Base-by-base conservation (phyloP, 2,329 filamentous ascomycete species). In the Pezicula rhizophila region DNA sequence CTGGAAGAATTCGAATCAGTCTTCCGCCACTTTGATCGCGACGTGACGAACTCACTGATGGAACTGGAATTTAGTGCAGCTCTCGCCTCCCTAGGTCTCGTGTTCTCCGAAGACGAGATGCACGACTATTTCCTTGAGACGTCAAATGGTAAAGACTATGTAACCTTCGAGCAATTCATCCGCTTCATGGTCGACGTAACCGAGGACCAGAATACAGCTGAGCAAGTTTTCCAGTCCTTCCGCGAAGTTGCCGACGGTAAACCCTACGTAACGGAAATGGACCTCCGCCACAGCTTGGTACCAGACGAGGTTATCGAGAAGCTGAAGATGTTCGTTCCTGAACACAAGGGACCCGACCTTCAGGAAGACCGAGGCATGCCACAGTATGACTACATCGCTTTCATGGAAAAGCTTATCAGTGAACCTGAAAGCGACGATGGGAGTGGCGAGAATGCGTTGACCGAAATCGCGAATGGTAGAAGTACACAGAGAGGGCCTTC, bases 121-220 rank as follows among this genome's bases (percentile, higher is more conserved):
- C 92, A 97, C 66, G 85, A 92, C 46, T 92, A 92, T 60, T 99
- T 96, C 69, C 64, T 86, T 45, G 87, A 92, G 47, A 95, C 91
- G n/a, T 91, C 88, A 54, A 82, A 80, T 34, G 89, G 82, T 33
- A 79, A 75, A 56, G 86, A 84, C 67, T 80, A 86, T 56, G 93
- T 99, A 45, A 93, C 88, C 4, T 99, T 99, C 64, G 93, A 99
- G 72, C 92, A 97, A 69, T 99, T 99, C 65, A 99, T 99, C 66
- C 84, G 89, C 35, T 99, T 99, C 76, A 99, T 99, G 93, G 93
- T 99, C 42, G 89, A 95, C 59, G 93, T 96, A 44, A 99, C 93
- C 11, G 93, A 99, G 70, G 93, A 99, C 65, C 93, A 99, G 71
- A 96, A 99, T 67, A 96, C 91, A 4, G 93, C 93, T 11, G 93